A percentile compares a stretch with the other conserved stretches of the same genome.
Conservation (phyloP, 2,329 filamentous ascomycete genomes). For the Claviceps cyperi region DNA sequence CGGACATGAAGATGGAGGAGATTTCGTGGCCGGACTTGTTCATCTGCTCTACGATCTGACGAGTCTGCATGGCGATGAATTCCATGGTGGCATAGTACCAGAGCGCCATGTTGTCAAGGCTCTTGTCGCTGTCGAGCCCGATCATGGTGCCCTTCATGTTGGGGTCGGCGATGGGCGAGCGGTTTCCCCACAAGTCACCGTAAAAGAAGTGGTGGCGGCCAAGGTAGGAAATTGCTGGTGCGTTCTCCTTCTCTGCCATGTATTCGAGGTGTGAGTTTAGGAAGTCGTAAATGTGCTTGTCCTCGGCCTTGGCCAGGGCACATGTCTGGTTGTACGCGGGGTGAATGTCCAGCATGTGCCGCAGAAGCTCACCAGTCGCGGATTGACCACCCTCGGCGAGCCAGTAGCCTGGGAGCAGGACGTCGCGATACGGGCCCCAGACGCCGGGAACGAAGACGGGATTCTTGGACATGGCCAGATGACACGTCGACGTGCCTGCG, state of each 20-base stretch:
- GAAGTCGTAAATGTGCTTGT: constrained; percentile 88
- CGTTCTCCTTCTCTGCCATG: constrained; percentile 52
- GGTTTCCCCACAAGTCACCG: constrained; percentile 92
- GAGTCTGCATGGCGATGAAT: constrained; percentile 93
- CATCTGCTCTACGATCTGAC: constrained; percentile 90
- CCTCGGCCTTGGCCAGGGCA: constrained; percentile 65
- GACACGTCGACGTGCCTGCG: constrained; percentile 92
- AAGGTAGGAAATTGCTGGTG: constrained; percentile 70
- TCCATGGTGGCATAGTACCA: constrained; percentile 96
- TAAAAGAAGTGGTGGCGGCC: constrained; percentile 97
- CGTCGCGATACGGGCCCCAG: constrained; percentile 94
- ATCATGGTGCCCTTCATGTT: constrained; percentile 86
- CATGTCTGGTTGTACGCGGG: constrained; percentile 72
- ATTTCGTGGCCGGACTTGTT: constrained; percentile 80
- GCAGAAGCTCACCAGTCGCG: constrained; percentile 85
- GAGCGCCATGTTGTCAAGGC: constrained; percentile 71
- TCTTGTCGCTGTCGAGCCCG: constrained; percentile 76
- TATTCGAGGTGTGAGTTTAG: constrained; percentile 76
- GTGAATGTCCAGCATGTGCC: constrained; percentile 90
- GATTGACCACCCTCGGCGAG: constrained; percentile 96
- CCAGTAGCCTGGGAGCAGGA: constrained; percentile 84
- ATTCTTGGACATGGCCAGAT: constrained; percentile 86
- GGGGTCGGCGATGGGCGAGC: constrained; percentile 81
- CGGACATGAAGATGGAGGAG: constrained; percentile 94
- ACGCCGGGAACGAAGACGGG: constrained; percentile 91